Base-by-base conservation (phyloP, 768 basidiomycete species). In the Lactarius trivialis region DNA sequence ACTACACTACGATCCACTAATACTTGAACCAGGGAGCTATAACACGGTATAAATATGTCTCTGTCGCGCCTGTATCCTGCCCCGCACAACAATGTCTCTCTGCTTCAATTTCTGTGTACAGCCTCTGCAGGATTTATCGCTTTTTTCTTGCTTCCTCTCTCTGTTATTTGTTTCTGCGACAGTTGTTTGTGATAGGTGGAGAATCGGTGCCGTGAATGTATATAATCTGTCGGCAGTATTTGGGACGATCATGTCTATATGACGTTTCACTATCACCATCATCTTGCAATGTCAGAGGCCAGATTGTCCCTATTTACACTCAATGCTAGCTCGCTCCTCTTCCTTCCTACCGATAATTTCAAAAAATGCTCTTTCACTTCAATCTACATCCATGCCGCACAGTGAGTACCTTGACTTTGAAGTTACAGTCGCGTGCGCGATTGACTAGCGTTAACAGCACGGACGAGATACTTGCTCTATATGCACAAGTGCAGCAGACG, bases 1-100 rank as follows among this genome's bases (percentile, higher is more conserved):
- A 41, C 26, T 7, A 9, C 34, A 41, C 26, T 5, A 19, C 30
- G 30, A 33, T 26, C 58, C 30, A 62, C 64, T 28, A 33, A 58
- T 28, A 52, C 24, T n/a, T 52, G 32, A 7, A 52, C 17, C 33
- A 70, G 69, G 69, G 69, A 69, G 67, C 55, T 70, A 70, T 45
- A 69, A 58, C 21, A 64, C 68, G n/a, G 58, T 69, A 36, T 65
- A 55, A 26, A 56, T 39, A 34, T 60, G 24, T 34, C 37, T 60
- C 15, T 5, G 32, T 36, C 9, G 24, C 34, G 48, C 15, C 4
- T 60, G 63, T 60, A 55, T 55, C 34, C 34, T 45, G 37, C 28
- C 30, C 49, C 51, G 33, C 58, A 60, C 53, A 55, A 56, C 63
- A 52, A 60, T 60, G 54, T 51, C 12, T 32, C 39, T 57, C 55